Percentiles rank a stretch among this genome's conserved stretches.
Evolutionary conservation across 192 early-diverging fungal species (phyloP).

Genomic region (Gaertneriomyces sp.): DNA sequence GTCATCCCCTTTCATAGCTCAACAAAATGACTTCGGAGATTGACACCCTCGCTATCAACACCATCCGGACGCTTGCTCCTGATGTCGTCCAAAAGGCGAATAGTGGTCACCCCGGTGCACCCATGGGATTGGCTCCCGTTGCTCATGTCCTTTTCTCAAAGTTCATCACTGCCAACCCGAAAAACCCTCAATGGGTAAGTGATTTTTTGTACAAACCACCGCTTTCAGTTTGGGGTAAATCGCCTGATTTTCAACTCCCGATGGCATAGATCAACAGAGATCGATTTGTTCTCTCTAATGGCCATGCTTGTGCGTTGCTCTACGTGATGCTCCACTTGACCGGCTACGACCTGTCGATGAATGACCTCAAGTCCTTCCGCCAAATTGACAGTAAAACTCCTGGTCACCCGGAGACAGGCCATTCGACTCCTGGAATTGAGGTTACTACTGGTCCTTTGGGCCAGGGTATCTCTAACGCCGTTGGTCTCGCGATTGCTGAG

Average conservation of each 20-base stretch:
- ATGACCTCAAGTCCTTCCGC: constrained; percentile 90
- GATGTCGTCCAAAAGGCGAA: constrained; percentile 86
- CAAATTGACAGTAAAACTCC: constrained; percentile 82
- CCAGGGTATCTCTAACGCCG: constrained; percentile 87
- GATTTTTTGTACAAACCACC: constrained; percentile 10
- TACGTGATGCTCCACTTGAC: constrained; percentile 86
- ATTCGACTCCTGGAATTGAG: constrained; percentile 86
- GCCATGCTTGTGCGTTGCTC: constrained; percentile 90
- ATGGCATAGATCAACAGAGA: constrained; percentile 74
- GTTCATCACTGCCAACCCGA: constrained; percentile 80
- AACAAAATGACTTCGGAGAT: constrained; percentile 7
- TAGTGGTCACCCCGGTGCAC: constrained; percentile 95
- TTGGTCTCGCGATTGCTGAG: constrained; percentile 89
- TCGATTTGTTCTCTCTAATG: constrained; percentile 96
- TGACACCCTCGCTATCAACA: constrained; percentile 66
- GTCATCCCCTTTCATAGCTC: constrained; percentile 1
- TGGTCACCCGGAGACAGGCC: constrained; percentile 86
- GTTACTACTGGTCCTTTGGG: constrained; percentile 97
- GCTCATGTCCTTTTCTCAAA: constrained; percentile 84
- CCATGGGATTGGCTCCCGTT: constrained; percentile 97
- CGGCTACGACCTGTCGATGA: constrained; percentile 82
- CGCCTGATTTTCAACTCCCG: not conserved
- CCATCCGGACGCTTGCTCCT: constrained; percentile 82
- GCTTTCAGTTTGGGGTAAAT: not conserved
- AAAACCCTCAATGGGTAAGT: constrained; percentile 82